Conservation (phyloP, 2,329 filamentous ascomycete genomes). For the Microcyclosporella mali region DNA sequence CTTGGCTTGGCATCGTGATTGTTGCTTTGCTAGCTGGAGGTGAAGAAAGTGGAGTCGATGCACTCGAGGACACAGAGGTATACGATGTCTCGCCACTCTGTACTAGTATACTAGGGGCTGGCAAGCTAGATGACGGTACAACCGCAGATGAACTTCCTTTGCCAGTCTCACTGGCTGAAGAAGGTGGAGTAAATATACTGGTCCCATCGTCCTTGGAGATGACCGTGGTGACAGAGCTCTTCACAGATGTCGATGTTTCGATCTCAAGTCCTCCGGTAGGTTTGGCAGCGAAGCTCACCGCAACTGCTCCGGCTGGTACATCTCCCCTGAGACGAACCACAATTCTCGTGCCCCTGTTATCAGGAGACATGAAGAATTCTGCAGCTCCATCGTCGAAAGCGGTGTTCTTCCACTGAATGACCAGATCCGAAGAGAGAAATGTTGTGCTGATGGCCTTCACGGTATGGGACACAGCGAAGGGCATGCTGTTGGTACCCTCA, state of each 20-base stretch:
- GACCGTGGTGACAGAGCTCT: constrained; percentile 3
- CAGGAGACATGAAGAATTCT: constrained; percentile 27
- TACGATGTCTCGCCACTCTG: neutral
- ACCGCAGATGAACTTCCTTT: too few species aligned
- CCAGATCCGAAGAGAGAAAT: constrained; percentile 25
- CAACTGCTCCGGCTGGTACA: constrained; percentile 24
- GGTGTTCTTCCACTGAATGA: constrained; percentile 30
- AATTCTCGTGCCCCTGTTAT: constrained; percentile 25
- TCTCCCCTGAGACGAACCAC: constrained; percentile 27
- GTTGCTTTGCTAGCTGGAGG: too few species aligned
- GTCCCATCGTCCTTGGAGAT: constrained; percentile 11
- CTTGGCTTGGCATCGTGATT: too few species aligned
- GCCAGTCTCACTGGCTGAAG: constrained; percentile 7
- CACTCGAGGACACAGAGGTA: neutral
- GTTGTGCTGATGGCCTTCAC: constrained; percentile 24
- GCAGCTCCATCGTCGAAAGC: constrained; percentile 28
- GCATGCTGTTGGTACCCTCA: constrained; percentile 16
- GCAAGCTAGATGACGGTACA: neutral
- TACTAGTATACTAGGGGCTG: neutral
- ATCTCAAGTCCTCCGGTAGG: constrained; percentile 16
- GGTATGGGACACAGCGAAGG: constrained; percentile 23
- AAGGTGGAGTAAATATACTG: constrained; percentile 3
- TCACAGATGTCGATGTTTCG: constrained; percentile 5
- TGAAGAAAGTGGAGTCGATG: too few species aligned
- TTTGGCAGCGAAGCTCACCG: constrained; percentile 23